Conservation (phyloP, 2,329 filamentous ascomycete species). For the Xylariales sp. region DNA sequence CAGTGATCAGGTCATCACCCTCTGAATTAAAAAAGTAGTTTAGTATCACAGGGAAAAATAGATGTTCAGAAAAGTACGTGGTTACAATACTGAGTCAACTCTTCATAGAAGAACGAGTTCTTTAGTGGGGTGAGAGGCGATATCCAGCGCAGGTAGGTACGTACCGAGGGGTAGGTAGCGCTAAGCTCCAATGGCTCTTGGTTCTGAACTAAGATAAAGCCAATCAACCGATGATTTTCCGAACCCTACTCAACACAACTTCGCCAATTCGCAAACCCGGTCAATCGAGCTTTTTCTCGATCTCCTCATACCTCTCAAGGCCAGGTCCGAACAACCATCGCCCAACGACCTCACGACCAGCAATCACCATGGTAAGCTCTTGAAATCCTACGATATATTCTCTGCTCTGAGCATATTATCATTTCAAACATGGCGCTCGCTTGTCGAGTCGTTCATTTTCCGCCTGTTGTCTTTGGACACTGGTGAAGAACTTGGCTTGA, state of each 20-base stretch:
- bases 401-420: slow-evolving; percentile 20
- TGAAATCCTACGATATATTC: slow-evolving; percentile 27
- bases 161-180: neutral
- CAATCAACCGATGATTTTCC: slow-evolving; percentile 6
- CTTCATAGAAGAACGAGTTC: no score
- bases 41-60: no score
- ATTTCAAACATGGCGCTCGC: slow-evolving; percentile 24
- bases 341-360: slow-evolving; percentile 43
- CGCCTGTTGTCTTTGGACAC: slow-evolving; percentile 38
- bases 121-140: slow-evolving; percentile 4
- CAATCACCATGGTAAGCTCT: slow-evolving; percentile 59
- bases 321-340: slow-evolving; percentile 39
- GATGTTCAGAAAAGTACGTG: no score
- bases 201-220: neutral
- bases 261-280: slow-evolving; percentile 13
- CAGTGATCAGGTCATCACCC: no score
- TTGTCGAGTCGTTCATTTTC: slow-evolving; percentile 32
- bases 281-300: slow-evolving; percentile 24
- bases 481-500: slow-evolving; percentile 65
- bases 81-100: slow-evolving; percentile 2
- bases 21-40: no score
- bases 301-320: slow-evolving; percentile 27
- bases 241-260: slow-evolving; percentile 25
- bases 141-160: slow-evolving; percentile 6
- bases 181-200: neutral